Percentiles rank a stretch among this genome's conserved stretches.
phyloP scores from a whole-genome alignment of 1,139 yeast species.

The Kodamaea sp. region DNA sequence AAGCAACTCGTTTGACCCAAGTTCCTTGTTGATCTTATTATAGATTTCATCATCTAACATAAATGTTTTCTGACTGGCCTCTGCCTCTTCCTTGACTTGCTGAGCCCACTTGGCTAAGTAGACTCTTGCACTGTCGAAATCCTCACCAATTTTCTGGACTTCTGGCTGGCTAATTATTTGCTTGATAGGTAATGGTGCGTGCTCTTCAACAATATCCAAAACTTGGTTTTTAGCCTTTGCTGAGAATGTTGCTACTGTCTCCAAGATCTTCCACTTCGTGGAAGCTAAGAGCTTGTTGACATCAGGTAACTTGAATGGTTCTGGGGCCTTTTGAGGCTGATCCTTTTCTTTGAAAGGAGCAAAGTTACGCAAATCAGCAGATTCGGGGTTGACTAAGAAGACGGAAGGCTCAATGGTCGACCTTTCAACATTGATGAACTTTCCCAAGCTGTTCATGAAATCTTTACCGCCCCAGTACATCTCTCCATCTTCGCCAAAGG shows the following conservation, averaged over 20 bases:
- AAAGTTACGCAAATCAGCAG: slow-evolving; percentile 76
- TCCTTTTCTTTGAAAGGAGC: slow-evolving; percentile 53
- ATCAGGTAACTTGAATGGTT: slow-evolving; percentile 35
- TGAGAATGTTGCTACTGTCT: slow-evolving; percentile 81
- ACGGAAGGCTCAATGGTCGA: slow-evolving; percentile 74
- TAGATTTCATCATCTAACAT: slow-evolving; percentile 64
- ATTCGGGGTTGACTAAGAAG: slow-evolving; percentile 75
- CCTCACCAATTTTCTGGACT: slow-evolving; percentile 78
- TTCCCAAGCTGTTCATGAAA: slow-evolving; percentile 56
- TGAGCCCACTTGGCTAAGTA: slow-evolving; percentile 97
- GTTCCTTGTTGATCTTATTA: slow-evolving; percentile 61
- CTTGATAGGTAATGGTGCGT: slow-evolving; percentile 64
- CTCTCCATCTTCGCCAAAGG: slow-evolving; percentile 63
- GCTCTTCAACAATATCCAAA: slow-evolving; percentile 60
- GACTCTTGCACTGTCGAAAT: slow-evolving; percentile 88
- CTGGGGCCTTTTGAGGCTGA: slow-evolving; percentile 16
- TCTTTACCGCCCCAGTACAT: slow-evolving; percentile 92
- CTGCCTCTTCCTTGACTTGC: slow-evolving; percentile 92
- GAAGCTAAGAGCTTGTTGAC: slow-evolving; percentile 55
- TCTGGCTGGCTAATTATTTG: slow-evolving; percentile 74
- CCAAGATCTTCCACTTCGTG: slow-evolving; percentile 85
- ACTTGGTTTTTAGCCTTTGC: slow-evolving; percentile 64
- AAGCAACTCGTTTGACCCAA: slow-evolving; percentile 62
- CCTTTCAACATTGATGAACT: slow-evolving; percentile 61
- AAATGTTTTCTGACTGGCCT: slow-evolving; percentile 61